These are phyloP conservation scores for Tolypocladium paradoxum DNA, from an alignment of 2,329 filamentous ascomycete species.

Conservation along the genomic window DNA sequence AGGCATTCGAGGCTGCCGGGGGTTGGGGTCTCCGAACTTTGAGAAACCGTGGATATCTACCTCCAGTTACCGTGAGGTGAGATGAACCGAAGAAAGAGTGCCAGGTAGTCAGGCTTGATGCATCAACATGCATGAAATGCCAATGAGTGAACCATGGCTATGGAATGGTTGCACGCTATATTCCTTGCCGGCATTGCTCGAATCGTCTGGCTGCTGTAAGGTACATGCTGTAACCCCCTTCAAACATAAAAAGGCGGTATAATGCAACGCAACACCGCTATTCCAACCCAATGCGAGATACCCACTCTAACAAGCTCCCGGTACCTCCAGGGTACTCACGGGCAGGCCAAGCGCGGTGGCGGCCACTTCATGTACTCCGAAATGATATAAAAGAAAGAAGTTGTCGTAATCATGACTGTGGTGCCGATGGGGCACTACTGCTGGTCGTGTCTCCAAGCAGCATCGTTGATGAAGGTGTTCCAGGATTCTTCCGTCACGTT, in stretches of 20 bases:
- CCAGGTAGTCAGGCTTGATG: too few relatives aligned
- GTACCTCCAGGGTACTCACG: background rate
- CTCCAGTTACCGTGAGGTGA: too few relatives aligned
- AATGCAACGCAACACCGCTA: background rate
- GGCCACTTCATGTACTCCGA: background rate
- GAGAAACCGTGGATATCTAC: too few relatives aligned
- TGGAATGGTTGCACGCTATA: too few relatives aligned
- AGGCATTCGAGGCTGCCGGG: too few relatives aligned
- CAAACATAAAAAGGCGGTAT: background rate
- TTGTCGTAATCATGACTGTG: background rate
- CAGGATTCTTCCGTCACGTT: constrained; percentile 16
- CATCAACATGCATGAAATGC: too few relatives aligned
- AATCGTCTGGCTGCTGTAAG: too few relatives aligned
- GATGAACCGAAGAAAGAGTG: too few relatives aligned
- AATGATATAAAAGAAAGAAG: background rate
- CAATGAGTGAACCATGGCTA: too few relatives aligned
- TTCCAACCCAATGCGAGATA: background rate
- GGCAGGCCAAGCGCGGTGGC: background rate
- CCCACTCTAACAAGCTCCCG: background rate
- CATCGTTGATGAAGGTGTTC: constrained; percentile 20
- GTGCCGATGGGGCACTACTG: background rate
- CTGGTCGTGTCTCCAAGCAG: constrained; percentile 18
- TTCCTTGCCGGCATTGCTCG: too few relatives aligned
- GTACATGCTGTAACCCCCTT: background rate
- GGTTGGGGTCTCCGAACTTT: too few relatives aligned